Base-by-base conservation (phyloP, 1,284 basidiomycete genomes). In the Inonotus obliquus region DNA sequence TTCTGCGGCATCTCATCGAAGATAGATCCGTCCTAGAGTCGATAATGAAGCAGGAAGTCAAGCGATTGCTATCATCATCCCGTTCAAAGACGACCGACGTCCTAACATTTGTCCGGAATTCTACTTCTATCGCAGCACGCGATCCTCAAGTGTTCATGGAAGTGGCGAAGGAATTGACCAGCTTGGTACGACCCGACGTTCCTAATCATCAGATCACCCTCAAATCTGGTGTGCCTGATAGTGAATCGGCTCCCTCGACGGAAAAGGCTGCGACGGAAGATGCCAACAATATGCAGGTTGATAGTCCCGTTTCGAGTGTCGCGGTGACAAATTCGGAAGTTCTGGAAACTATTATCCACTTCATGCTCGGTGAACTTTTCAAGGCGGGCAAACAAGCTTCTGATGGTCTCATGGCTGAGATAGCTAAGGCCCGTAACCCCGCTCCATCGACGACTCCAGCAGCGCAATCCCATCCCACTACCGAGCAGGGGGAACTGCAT, bases 1-100 rank as follows among this genome's bases (percentile, higher is more conserved):
- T 98, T 61, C 78, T 98, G 19, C 90, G 97, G 2, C 96, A 99
- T 72, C 77, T 94, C 58, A 84, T 96, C 57, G 97, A 99, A 74
- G 91, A 95, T 66, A 70, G 79, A 4, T 70, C 75, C 5, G 83
- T 83, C 1, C 73, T 98, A 35, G 81, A 85, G 59, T 77, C 79
- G 5, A 81, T 92, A 64, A 96, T 99, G 86, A 81, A 83, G 25
- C 86, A 91, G 64, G 91, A 95, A 67, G 81, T 98, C 67, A 87
- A 84, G 68, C 83, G 86, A 4, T 91, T 87, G 75, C 85, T 94
- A 67, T 76, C 82, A 7, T 85, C 87, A 61, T 81, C 88, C 54
- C 85, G 91, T 41, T 84, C 84, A 55, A 86, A 85, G 64, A 73
- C 83, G 29, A 79, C 87, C 21, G 96, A 98, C 65, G 80, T 91